Evolutionary conservation across 1,284 basidiomycete genomes (phyloP).

Genomic region (Boletellus dicymbophilus): DNA sequence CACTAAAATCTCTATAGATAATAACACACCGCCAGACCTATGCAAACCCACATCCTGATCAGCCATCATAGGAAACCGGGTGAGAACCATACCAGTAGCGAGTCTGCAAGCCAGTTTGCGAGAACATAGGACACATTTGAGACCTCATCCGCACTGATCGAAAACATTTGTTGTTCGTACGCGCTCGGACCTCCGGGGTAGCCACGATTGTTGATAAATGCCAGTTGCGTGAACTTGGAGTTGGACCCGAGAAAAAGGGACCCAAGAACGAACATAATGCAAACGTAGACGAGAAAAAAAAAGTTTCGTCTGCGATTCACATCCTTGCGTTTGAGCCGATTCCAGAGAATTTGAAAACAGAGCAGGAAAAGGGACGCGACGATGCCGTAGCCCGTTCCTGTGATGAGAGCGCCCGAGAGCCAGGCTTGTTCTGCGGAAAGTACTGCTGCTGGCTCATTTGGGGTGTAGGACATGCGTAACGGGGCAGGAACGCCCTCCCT

Average conservation of each 20-base stretch:
- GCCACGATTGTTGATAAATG: conserved; percentile 35
- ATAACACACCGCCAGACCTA: conserved; percentile 37
- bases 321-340: conserved; percentile 14
- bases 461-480: conserved; percentile 26
- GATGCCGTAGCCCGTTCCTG: conserved; percentile 27
- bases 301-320: conserved; percentile 9
- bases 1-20: conserved; percentile 26
- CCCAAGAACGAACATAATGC: conserved; percentile 27
- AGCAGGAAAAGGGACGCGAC: conserved; percentile 28
- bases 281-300: conserved; percentile 28
- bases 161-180: conserved; percentile 25
- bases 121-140: conserved; percentile 29
- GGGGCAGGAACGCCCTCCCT: conserved; percentile 7
- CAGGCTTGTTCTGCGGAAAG: conserved; percentile 29
- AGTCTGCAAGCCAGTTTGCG: conserved; percentile 32
- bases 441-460: conserved; percentile 22
- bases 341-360: conserved; percentile 23
- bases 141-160: conserved; percentile 24
- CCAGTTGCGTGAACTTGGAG: conserved; percentile 30
- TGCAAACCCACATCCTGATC: not conserved
- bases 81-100: conserved; percentile 25
- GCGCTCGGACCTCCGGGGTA: conserved; percentile 31
- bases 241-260: conserved; percentile 32
- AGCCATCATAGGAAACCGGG: not conserved
- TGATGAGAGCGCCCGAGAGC: conserved; percentile 30